These are phyloP conservation scores for Rhizopogon sp. DNA, from an alignment of 768 basidiomycete genomes.

Conservation along the genomic window DNA sequence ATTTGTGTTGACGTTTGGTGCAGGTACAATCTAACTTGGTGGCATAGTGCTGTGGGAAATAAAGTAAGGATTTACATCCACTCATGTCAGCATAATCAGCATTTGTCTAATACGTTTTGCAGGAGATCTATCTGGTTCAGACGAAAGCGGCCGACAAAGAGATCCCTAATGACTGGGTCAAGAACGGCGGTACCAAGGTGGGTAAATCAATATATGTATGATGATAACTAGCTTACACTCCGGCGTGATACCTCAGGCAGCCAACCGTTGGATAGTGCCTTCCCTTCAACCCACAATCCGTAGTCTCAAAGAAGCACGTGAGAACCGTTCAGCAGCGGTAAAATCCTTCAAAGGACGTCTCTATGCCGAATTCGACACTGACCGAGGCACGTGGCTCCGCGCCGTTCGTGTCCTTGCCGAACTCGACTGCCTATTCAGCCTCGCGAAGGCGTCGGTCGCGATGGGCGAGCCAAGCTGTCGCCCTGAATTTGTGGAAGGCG, in stretches of 20 bases:
- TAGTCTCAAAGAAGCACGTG: conserved; percentile 87
- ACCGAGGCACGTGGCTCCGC: conserved; percentile 78
- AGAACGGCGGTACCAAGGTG: conserved; percentile 78
- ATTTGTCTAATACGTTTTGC: conserved; percentile 2
- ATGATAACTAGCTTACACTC: background rate
- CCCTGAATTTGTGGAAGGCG: conserved; percentile 80
- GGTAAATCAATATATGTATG: background rate
- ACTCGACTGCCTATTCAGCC: conserved; percentile 91
- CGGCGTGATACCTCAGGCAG: conserved; percentile 39
- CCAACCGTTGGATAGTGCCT: conserved; percentile 73
- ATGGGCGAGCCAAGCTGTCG: conserved; percentile 93
- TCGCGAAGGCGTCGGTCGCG: conserved; percentile 84
- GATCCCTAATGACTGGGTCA: conserved; percentile 82
- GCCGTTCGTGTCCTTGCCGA: conserved; percentile 85
- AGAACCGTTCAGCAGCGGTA: conserved; percentile 74
- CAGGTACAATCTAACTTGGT: conserved; percentile 51
- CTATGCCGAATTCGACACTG: conserved; percentile 76
- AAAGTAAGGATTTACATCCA: conserved; percentile 44
- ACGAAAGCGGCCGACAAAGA: conserved; percentile 53
- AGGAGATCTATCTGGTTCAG: conserved; percentile 93
- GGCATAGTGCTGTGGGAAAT: conserved; percentile 79
- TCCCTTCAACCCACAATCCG: conserved; percentile 69
- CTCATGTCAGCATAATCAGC: background rate
- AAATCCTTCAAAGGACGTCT: conserved; percentile 80
- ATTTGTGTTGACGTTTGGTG: conserved; percentile 16